Conservation (phyloP, 352 stramenopile species). For the Globisporangium lucens region DNA sequence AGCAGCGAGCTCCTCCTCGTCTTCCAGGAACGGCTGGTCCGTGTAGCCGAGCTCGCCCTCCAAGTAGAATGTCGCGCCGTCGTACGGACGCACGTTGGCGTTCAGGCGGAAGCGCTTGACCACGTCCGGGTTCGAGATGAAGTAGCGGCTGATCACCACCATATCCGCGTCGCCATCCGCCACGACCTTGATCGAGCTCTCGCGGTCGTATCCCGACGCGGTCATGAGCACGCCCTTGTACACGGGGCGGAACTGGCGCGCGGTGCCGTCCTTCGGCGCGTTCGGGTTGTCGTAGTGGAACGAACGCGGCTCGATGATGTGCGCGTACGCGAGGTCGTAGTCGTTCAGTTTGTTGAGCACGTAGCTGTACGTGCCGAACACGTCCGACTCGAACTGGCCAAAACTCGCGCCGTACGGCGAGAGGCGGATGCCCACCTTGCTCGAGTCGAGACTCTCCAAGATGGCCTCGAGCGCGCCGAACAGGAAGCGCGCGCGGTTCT, state of each 20-base stretch:
- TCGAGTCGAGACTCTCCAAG: slow-evolving; percentile 28
- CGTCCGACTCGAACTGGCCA: slow-evolving; percentile 42
- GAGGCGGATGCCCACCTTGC: slow-evolving; percentile 41
- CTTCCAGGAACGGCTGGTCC: no score
- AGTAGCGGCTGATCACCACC: slow-evolving; percentile 44
- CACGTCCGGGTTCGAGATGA: slow-evolving; percentile 55
- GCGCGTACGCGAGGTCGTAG: slow-evolving; percentile 56
- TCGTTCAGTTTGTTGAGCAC: slow-evolving; percentile 49
- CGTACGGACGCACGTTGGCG: slow-evolving; percentile 25
- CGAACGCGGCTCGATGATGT: slow-evolving; percentile 54
- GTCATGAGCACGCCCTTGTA: slow-evolving; percentile 46
- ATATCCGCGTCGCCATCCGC: slow-evolving; percentile 28
- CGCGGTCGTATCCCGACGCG: slow-evolving; percentile 30
- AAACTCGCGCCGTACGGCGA: slow-evolving; percentile 52
- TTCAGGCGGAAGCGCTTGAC: slow-evolving; percentile 30
- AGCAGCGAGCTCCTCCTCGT: no score
- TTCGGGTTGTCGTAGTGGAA: slow-evolving; percentile 39
- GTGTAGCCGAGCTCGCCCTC: no score
- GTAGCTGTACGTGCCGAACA: slow-evolving; percentile 46
- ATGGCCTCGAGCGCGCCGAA: slow-evolving; percentile 70
- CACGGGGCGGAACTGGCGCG: slow-evolving; percentile 31
- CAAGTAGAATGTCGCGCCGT: slow-evolving; percentile 28
- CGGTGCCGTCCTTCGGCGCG: slow-evolving; percentile 36
- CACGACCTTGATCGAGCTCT: slow-evolving; percentile 27
- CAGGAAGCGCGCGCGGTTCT: slow-evolving; percentile 84